Percentiles rank a stretch among this genome's conserved stretches.
phyloP scores from a whole-genome alignment of 345 rosid species.

The Ceriops tagal region DNA sequence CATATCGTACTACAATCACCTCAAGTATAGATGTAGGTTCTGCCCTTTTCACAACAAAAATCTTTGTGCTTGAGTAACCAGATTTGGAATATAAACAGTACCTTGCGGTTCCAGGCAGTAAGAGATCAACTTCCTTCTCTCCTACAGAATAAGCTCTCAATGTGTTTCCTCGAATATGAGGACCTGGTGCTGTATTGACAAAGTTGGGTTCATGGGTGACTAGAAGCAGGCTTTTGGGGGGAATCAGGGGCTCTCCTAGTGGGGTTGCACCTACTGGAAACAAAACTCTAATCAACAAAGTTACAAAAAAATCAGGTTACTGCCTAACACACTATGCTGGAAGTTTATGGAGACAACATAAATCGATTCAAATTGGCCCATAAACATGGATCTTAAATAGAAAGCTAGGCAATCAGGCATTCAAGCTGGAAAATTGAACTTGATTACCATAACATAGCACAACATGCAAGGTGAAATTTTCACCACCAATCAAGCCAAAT shows the following conservation, averaged over 20 bases:
- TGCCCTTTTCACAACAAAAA: neutral
- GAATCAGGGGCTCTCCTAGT: constrained; percentile 49
- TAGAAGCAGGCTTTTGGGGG: constrained; percentile 59
- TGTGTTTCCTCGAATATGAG: constrained; percentile 80
- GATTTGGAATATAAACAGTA: constrained; percentile 16
- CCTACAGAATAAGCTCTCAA: constrained; percentile 68
- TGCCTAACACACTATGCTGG: neutral
- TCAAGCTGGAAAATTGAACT: no score
- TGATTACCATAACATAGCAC: no score
- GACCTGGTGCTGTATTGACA: constrained; percentile 68
- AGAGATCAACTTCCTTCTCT: constrained; percentile 79
- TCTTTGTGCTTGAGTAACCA: neutral
- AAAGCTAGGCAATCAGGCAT: no score
- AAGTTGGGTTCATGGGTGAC: constrained; percentile 75
- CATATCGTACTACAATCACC: no score
- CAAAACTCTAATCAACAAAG: neutral
- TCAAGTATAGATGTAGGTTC: no score
- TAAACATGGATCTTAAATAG: no score
- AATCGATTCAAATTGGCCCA: no score
- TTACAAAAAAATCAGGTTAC: neutral
- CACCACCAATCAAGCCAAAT: no score
- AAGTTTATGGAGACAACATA: neutral
- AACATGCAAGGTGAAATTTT: no score
- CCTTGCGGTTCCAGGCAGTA: constrained; percentile 86
- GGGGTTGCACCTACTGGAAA: constrained; percentile 36